Evolutionary conservation across 345 rosid species (phyloP).

Genomic region (Clarkia xantiana): DNA sequence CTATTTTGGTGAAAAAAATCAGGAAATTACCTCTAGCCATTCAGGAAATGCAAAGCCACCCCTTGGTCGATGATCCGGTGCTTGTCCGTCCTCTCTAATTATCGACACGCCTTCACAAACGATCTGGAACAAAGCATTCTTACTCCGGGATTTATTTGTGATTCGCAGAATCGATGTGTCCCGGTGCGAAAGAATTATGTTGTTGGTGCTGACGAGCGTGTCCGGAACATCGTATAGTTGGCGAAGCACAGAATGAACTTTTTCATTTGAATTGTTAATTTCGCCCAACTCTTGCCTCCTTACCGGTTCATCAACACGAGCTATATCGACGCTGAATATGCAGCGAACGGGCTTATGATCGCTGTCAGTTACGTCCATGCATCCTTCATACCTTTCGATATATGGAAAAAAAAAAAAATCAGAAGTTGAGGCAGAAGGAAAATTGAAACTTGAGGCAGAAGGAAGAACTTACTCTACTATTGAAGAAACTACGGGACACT

Average conservation of each 20-base stretch:
- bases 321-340: constrained; percentile 60
- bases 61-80: constrained; percentile 35
- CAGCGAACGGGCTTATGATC: constrained; percentile 98
- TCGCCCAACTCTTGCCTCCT: constrained; percentile 75
- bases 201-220: constrained; percentile 49
- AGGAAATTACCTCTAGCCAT: constrained; percentile 77
- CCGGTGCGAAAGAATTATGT: constrained; percentile 64
- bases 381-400: constrained; percentile 64
- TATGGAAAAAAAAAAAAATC: not conserved
- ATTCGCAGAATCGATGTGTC: constrained; percentile 46
- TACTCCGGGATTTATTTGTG: constrained; percentile 47
- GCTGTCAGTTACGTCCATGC: constrained; percentile 97
- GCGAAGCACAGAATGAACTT: constrained; percentile 34
- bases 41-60: constrained; percentile 72
- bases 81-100: constrained; percentile 43
- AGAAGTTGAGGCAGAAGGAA: too few species aligned
- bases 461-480: constrained; percentile 30
- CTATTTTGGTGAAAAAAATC: too few species aligned
- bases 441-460: not conserved
- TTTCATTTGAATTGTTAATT: constrained; percentile 38
- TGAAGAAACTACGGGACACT: not conserved
- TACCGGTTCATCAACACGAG: constrained; percentile 79
- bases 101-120: constrained; percentile 59
- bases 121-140: constrained; percentile 47
- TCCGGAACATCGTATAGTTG: constrained; percentile 56